A percentile compares a stretch with the other conserved stretches of the same genome.
Conservation (phyloP, 257 asterid species). For the Solanum chiquidenum region DNA sequence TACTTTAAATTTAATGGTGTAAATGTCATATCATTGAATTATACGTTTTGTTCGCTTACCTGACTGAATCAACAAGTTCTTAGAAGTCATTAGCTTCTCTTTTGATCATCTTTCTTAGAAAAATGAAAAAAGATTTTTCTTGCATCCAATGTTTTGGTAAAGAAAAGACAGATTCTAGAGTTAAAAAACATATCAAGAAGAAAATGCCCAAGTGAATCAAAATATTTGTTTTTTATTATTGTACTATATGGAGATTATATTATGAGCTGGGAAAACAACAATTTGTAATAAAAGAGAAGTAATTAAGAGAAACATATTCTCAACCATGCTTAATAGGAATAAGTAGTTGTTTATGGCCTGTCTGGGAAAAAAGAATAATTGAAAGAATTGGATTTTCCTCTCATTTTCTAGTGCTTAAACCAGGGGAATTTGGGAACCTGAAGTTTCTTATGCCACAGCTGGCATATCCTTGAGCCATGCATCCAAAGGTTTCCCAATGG, state of each 20-base stretch:
- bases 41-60: not conserved
- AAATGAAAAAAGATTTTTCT: not conserved
- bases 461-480: conserved; percentile 35
- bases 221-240: not conserved
- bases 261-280: not conserved
- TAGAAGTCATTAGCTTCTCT: not conserved
- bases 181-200: not conserved
- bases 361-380: not conserved
- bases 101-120: not conserved
- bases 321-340: not conserved
- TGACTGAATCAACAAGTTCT: not conserved
- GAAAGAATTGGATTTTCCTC: not conserved
- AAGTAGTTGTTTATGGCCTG: not conserved
- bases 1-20: not conserved
- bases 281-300: not conserved
- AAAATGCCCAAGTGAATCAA: not conserved
- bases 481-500: conserved; percentile 33
- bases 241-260: not conserved
- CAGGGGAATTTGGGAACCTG: not conserved
- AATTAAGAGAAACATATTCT: not conserved
- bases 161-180: not conserved
- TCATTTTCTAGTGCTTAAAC: not conserved
- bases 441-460: conserved; percentile 9
- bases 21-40: not conserved
- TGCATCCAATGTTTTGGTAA: not conserved